Conservation (phyloP, 2,329 filamentous ascomycete species). For the Colletotrichum karsti region DNA sequence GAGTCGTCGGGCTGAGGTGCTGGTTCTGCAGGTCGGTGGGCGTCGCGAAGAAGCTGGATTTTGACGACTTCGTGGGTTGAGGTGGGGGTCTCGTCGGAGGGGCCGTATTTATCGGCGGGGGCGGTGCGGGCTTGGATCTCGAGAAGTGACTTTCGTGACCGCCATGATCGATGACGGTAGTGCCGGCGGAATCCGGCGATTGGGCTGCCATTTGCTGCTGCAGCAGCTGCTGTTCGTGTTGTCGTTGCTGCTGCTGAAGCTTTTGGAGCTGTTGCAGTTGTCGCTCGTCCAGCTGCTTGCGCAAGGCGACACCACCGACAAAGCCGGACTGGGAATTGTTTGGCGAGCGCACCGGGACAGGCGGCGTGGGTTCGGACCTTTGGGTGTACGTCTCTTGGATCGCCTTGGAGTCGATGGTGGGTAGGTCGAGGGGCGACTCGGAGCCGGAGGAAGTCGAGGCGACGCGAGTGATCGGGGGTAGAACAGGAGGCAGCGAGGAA, state of each 20-base stretch:
- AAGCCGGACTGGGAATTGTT: constrained; percentile 55
- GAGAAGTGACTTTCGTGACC: constrained; percentile 36
- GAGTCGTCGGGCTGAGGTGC: neutral
- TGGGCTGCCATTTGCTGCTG: constrained; percentile 22
- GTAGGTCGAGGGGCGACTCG: constrained; percentile 21
- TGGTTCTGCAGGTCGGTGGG: constrained; percentile 55
- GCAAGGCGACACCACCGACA: constrained; percentile 63
- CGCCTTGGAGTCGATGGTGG: constrained; percentile 27
- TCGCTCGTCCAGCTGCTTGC: constrained; percentile 49
- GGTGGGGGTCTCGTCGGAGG: constrained; percentile 39
- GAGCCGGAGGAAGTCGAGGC: constrained; percentile 53
- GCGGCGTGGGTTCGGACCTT: constrained; percentile 34
- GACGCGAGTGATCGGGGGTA: constrained; percentile 61
- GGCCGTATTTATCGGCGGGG: constrained; percentile 45
- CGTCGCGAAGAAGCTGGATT: constrained; percentile 54
- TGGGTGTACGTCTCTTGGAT: constrained; percentile 15
- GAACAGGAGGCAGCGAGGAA: constrained; percentile 52
- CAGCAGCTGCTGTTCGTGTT: constrained; percentile 25
- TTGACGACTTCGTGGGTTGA: constrained; percentile 39
- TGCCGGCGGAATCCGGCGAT: constrained; percentile 8
- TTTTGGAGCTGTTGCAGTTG: constrained; percentile 30
- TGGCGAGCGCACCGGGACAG: constrained; percentile 40
- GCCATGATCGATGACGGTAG: neutral
- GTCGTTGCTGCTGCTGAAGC: constrained; percentile 31
- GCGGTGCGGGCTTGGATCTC: constrained; percentile 40